Conservation (phyloP, 352 stramenopile genomes). For the Plasmopara viticola region DNA sequence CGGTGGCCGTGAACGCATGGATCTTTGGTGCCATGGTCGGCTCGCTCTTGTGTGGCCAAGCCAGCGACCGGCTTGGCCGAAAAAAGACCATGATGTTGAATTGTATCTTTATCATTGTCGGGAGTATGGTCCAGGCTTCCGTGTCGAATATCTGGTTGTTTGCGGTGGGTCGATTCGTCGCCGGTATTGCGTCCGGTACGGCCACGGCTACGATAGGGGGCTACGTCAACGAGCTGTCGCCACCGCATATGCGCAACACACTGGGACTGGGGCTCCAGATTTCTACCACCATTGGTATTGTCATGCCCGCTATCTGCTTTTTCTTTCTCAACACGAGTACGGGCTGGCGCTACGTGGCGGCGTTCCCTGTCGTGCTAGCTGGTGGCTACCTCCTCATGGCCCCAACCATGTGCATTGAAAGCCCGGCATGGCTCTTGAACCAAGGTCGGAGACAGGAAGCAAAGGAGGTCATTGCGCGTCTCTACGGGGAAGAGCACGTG, state of each 20-base stretch:
- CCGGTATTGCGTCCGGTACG: slow-evolving; percentile 27
- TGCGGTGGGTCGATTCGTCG: slow-evolving; percentile 19
- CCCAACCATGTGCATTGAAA: slow-evolving; percentile 25
- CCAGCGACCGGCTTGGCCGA: slow-evolving; percentile 16
- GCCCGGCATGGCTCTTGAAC: slow-evolving; percentile 30
- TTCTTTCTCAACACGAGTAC: slow-evolving; percentile 28
- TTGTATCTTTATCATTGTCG: slow-evolving; percentile 35
- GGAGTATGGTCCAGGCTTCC: slow-evolving; percentile 14
- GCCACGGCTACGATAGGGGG: slow-evolving; percentile 33
- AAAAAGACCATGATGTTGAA: slow-evolving; percentile 22
- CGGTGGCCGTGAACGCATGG: slow-evolving; percentile 20
- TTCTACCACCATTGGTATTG: slow-evolving; percentile 34
- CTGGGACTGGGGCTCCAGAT: slow-evolving; percentile 37
- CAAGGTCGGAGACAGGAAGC: slow-evolving; percentile 20
- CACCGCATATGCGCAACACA: slow-evolving; percentile 27
- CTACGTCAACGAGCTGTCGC: slow-evolving; percentile 24
- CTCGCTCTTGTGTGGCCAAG: slow-evolving; percentile 19
- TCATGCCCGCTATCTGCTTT: slow-evolving; percentile 25
- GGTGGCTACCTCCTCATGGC: slow-evolving; percentile 29
- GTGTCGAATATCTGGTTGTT: slow-evolving; percentile 21
- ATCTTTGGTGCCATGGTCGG: slow-evolving; percentile 22
- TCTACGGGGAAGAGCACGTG: slow-evolving; percentile 29
- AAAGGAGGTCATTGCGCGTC: slow-evolving; percentile 16
- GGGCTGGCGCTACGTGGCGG: slow-evolving; percentile 32
- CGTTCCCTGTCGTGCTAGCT: slow-evolving; percentile 33